phyloP scores from a whole-genome alignment of 768 basidiomycete species.

The Pseudohyphozyma bogoriensis region DNA sequence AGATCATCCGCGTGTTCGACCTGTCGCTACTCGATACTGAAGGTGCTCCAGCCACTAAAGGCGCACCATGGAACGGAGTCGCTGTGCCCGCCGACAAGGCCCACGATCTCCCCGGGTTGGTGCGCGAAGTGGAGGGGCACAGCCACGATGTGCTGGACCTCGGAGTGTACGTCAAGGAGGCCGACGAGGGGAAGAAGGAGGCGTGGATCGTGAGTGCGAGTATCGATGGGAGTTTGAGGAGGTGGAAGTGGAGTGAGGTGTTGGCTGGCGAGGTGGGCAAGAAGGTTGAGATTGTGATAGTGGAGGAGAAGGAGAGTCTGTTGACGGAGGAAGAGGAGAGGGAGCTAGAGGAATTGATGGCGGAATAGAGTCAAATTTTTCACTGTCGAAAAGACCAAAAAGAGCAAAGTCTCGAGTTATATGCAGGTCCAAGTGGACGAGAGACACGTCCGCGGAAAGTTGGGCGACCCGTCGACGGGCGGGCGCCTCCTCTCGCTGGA shows the following conservation, averaged over 20 bases:
- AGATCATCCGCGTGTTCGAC: constrained; percentile 71
- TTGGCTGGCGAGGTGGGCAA: constrained; percentile 35
- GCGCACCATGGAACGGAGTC: neutral
- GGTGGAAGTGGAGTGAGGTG: constrained; percentile 65
- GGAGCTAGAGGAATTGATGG: constrained; percentile 73
- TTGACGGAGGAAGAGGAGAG: constrained; percentile 82
- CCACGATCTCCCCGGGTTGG: constrained; percentile 35
- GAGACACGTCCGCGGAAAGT: too few relatives aligned
- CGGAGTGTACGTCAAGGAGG: constrained; percentile 50
- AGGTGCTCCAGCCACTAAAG: neutral
- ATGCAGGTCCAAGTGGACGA: too few relatives aligned
- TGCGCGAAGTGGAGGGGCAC: constrained; percentile 72
- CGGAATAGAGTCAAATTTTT: too few relatives aligned
- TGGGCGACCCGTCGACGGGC: too few relatives aligned
- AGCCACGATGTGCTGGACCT: constrained; percentile 79
- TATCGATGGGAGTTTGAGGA: constrained; percentile 75
- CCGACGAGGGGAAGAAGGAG: constrained; percentile 50
- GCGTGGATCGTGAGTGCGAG: constrained; percentile 75
- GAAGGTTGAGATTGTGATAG: constrained; percentile 29
- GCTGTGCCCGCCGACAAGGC: constrained; percentile 7
- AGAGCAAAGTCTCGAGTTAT: too few relatives aligned
- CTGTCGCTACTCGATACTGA: constrained; percentile 50
- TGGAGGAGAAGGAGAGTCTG: constrained; percentile 35
- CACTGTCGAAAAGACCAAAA: too few relatives aligned
- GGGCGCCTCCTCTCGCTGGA: too few relatives aligned